These are phyloP conservation scores for Trichoderma arundinaceum DNA, from an alignment of 2,329 filamentous ascomycete species.

Conservation along the genomic window DNA sequence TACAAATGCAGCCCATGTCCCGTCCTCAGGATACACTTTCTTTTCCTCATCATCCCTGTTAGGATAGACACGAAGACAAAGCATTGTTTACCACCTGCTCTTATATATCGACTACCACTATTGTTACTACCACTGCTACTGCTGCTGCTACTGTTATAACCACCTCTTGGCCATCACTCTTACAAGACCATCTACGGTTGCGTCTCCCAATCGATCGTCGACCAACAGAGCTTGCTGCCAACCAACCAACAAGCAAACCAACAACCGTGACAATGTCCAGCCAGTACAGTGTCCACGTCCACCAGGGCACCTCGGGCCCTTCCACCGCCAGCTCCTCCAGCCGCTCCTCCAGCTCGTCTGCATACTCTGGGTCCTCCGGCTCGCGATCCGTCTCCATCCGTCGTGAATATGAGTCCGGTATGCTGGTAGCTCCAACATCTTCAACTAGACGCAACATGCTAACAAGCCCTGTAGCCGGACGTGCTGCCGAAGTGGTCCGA, in stretches of 20 bases:
- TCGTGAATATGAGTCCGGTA: slow-evolving; percentile 45
- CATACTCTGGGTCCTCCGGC: slow-evolving; percentile 34
- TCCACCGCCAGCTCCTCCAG: slow-evolving; percentile 36
- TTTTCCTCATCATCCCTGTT: not conserved
- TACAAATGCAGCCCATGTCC: not conserved
- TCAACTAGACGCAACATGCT: slow-evolving; percentile 18
- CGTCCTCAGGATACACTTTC: slow-evolving; percentile 17
- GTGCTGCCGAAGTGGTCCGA: slow-evolving; percentile 37
- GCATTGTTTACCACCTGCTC: not conserved
- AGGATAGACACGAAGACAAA: slow-evolving; percentile 3
- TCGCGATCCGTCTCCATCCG: slow-evolving; percentile 40
- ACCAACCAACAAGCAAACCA: slow-evolving; percentile 3
- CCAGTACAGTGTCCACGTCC: slow-evolving; percentile 42
- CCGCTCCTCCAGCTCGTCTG: slow-evolving; percentile 37
- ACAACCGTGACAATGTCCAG: slow-evolving; percentile 24
- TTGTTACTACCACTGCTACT: not conserved
- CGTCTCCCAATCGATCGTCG: not conserved
- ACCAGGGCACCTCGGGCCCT: slow-evolving; percentile 37
- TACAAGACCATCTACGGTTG: not conserved
- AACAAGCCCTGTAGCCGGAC: slow-evolving; percentile 37
- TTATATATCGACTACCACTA: not conserved
- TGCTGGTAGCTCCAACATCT: slow-evolving; percentile 31
- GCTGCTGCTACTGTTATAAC: not conserved
- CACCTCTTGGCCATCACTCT: not conserved
- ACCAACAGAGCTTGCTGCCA: not conserved